phyloP scores from a whole-genome alignment of 148 eudicot species.

The Cornus controversa region DNA sequence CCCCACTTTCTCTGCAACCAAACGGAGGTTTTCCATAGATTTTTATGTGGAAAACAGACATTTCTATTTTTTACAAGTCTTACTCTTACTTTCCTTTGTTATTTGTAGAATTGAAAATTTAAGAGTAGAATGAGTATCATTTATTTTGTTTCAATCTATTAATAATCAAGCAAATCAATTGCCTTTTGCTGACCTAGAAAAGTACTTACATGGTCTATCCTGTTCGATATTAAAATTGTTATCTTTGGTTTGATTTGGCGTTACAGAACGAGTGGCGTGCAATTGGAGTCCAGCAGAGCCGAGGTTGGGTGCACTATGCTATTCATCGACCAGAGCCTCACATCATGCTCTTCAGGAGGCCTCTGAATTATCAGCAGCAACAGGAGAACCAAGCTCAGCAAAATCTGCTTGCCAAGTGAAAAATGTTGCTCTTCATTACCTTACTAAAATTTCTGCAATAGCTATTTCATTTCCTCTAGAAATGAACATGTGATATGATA shows the following conservation, averaged over 20 bases:
- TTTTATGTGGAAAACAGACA: too few relatives aligned
- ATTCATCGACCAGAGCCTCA: constrained; percentile 94
- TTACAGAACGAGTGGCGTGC: constrained; percentile 84
- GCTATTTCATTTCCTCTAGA: constrained; percentile 25
- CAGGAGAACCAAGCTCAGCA: constrained; percentile 57
- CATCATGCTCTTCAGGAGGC: constrained; percentile 92
- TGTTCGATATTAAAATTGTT: background rate
- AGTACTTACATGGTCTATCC: background rate
- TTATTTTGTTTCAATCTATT: background rate
- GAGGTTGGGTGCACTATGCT: constrained; percentile 91
- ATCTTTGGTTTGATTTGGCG: background rate
- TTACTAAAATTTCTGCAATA: background rate
- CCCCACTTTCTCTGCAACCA: too few relatives aligned
- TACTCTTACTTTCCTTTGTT: too few relatives aligned
- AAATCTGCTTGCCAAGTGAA: constrained; percentile 55
- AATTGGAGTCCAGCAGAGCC: constrained; percentile 86
- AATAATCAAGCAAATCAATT: background rate
- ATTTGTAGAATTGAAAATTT: too few relatives aligned
- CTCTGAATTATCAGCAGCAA: constrained; percentile 79
- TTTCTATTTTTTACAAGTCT: too few relatives aligned
- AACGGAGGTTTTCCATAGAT: too few relatives aligned
- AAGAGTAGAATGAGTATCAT: too few relatives aligned
- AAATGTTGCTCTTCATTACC: background rate
- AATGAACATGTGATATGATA: constrained; percentile 13
- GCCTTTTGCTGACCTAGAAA: background rate